Conservation (phyloP, 2,329 filamentous ascomycete genomes). For the Colletotrichum musae region DNA sequence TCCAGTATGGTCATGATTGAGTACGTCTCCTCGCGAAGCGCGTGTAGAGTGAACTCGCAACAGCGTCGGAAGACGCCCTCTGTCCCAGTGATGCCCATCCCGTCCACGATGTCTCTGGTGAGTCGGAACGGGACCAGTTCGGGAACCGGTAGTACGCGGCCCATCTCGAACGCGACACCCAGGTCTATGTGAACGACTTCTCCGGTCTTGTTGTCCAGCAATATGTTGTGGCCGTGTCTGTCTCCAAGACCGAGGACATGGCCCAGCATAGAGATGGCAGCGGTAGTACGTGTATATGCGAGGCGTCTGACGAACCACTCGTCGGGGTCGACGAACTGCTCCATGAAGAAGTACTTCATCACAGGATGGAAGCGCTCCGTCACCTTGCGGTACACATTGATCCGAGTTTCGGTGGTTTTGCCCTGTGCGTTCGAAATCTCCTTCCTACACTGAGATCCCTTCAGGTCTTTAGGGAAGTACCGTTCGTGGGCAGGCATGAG, state of each 20-base stretch:
- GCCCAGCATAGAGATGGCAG: slow-evolving; percentile 94
- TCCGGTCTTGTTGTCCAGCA: slow-evolving; percentile 89
- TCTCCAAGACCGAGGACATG: slow-evolving; percentile 95
- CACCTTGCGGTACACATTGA: slow-evolving; percentile 83
- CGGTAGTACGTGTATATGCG: slow-evolving; percentile 93
- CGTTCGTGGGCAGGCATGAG: slow-evolving; percentile 90
- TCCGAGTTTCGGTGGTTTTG: slow-evolving; percentile 77
- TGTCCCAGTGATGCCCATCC: slow-evolving; percentile 94
- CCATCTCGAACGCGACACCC: slow-evolving; percentile 96
- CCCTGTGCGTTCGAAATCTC: slow-evolving; percentile 82
- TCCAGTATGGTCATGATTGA: slow-evolving; percentile 99
- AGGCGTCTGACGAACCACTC: slow-evolving; percentile 94
- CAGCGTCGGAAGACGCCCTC: slow-evolving; percentile 98
- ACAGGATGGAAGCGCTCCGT: slow-evolving; percentile 90
- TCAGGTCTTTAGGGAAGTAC: slow-evolving; percentile 89
- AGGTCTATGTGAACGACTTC: slow-evolving; percentile 98
- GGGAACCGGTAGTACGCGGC: slow-evolving; percentile 92
- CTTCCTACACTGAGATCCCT: slow-evolving; percentile 81
- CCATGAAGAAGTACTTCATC: slow-evolving; percentile 97
- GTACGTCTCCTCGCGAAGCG: slow-evolving; percentile 93
- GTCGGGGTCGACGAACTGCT: slow-evolving; percentile 92
- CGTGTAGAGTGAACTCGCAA: slow-evolving; percentile 97
- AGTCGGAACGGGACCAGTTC: slow-evolving; percentile 96
- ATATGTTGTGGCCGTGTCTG: slow-evolving; percentile 95
- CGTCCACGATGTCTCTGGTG: slow-evolving; percentile 94